A percentile compares a stretch with the other conserved stretches of the same genome.
Evolutionary conservation across 805 yeast species (phyloP).

Genomic region (Kluyveromyces wickerhamii): DNA sequence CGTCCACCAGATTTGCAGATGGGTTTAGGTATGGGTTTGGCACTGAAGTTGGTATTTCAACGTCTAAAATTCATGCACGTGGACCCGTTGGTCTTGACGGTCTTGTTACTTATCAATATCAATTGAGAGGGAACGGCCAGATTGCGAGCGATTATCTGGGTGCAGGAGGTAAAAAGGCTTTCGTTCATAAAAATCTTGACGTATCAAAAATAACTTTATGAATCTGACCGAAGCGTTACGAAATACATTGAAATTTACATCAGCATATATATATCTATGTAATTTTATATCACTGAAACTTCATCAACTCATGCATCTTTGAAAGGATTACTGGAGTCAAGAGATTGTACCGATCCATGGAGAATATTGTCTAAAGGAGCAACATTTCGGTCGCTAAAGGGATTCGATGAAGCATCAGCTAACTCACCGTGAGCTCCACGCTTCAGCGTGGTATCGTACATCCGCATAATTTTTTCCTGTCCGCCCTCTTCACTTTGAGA

Average conservation of each 20-base stretch:
- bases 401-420: constrained; percentile 34
- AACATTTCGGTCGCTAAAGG: constrained; percentile 18
- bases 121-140: constrained; percentile 87
- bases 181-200: constrained; percentile 62
- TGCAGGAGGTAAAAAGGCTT: constrained; percentile 78
- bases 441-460: constrained; percentile 88
- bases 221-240: too few relatives aligned
- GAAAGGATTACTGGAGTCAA: constrained; percentile 2
- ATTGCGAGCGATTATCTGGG: constrained; percentile 87
- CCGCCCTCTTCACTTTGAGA: constrained; percentile 89
- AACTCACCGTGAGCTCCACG: constrained; percentile 68
- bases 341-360: background rate
- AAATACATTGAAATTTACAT: too few relatives aligned
- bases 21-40: constrained; percentile 99
- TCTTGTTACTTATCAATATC: constrained; percentile 90
- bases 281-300: background rate
- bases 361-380: background rate
- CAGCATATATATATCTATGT: too few relatives aligned
- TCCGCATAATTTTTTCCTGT: constrained; percentile 82
- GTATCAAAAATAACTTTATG: constrained; percentile 26
- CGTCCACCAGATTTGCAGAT: constrained; percentile 95
- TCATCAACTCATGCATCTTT: constrained; percentile 1
- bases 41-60: constrained; percentile 95
- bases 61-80: constrained; percentile 94
- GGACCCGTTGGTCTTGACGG: constrained; percentile 99